Percentiles rank a stretch among this genome's conserved stretches.
Conservation (phyloP, 768 basidiomycete genomes). For the Antrodiella citrinella region DNA sequence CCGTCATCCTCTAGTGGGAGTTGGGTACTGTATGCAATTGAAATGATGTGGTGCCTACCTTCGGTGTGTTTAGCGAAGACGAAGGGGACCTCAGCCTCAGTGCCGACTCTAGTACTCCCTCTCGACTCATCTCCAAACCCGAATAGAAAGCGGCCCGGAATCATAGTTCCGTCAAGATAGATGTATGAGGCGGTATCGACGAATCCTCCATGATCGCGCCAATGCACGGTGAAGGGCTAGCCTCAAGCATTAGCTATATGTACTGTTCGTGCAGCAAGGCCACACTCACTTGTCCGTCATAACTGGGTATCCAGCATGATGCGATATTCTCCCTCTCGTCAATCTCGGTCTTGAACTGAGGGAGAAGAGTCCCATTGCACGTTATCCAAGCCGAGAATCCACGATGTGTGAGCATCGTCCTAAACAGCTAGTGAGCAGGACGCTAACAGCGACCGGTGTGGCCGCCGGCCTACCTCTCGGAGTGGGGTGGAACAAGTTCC, state of each 20-base stretch:
- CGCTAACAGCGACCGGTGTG: too few relatives aligned
- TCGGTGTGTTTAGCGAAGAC: conserved; percentile 38
- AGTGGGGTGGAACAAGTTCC: too few relatives aligned
- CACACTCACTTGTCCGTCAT: conserved; percentile 44
- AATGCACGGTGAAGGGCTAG: conserved; percentile 54
- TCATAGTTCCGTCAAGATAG: conserved; percentile 52
- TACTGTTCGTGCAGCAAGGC: neutral
- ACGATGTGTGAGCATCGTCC: conserved; percentile 35
- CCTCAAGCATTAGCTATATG: neutral
- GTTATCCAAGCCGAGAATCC: conserved; percentile 68
- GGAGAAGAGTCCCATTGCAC: conserved; percentile 38
- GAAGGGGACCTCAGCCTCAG: conserved; percentile 49
- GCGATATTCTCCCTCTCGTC: conserved; percentile 37
- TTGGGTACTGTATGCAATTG: neutral
- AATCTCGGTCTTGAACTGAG: conserved; percentile 48
- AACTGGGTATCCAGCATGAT: conserved; percentile 64
- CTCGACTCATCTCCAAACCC: conserved; percentile 51
- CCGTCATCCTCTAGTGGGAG: conserved; percentile 20
- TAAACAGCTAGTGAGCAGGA: too few relatives aligned
- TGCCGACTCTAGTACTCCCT: conserved; percentile 42
- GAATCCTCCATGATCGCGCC: conserved; percentile 51
- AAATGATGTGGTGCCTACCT: neutral
- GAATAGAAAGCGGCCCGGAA: conserved; percentile 54
- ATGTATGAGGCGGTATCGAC: conserved; percentile 54
- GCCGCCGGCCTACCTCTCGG: too few relatives aligned